A percentile compares a stretch with the other conserved stretches of the same genome.
phyloP scores from a whole-genome alignment of 225 moss, liverwort and hornwort species.

The Straminergon stramineum region DNA sequence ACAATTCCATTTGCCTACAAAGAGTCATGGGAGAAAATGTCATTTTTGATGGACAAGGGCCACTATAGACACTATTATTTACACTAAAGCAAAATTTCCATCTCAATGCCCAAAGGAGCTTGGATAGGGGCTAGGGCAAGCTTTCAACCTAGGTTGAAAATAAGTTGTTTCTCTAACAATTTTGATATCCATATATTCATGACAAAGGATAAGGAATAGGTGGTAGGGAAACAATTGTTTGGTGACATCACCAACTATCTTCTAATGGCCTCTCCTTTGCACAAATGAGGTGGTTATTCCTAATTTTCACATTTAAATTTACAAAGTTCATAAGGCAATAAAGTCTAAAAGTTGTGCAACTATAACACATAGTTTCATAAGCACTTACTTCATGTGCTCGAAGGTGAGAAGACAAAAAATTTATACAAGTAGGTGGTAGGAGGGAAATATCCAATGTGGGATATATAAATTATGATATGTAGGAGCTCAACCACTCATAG shows the following conservation, averaged over 20 bases:
- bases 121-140: background rate
- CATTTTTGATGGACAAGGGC: background rate
- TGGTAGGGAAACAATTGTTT: fast-evolving
- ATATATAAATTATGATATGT: background rate
- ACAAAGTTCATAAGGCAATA: fast-evolving
- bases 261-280: background rate
- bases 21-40: background rate
- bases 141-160: background rate
- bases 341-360: fast-evolving
- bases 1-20: background rate
- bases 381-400: fast-evolving
- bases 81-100: background rate
- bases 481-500: no score
- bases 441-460: background rate
- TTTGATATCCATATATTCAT: background rate
- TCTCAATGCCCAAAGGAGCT: background rate
- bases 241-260: background rate
- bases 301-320: background rate
- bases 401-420: fast-evolving
- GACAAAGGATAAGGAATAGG: background rate
- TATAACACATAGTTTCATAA: background rate
- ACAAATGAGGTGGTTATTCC: background rate
- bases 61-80: fast-evolving
- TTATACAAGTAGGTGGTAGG: background rate
- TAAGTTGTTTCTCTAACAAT: fast-evolving